Evolutionary conservation across 208 protist species (phyloP).

Genomic region (Wallacemonas sp.): DNA sequence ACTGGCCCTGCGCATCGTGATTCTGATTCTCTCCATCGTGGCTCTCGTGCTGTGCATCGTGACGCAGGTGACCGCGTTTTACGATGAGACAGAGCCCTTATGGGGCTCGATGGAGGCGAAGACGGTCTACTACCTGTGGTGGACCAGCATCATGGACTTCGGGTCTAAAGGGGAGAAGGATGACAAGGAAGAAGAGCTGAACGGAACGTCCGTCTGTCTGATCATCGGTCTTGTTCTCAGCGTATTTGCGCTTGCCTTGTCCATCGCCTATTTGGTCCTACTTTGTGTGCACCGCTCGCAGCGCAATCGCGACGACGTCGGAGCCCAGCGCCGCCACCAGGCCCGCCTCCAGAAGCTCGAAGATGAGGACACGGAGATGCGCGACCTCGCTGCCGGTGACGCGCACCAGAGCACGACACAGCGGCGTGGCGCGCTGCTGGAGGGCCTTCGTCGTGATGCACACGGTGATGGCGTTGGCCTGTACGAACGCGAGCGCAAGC

Average conservation of each 20-base stretch:
- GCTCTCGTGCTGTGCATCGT: slow-evolving; percentile 16
- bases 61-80: slow-evolving; percentile 1
- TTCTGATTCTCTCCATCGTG: not conserved
- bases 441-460: slow-evolving; percentile 1
- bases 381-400: not conserved
- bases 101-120: not conserved
- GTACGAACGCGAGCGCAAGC: slow-evolving; percentile 14
- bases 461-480: slow-evolving; percentile 3
- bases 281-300: slow-evolving; percentile 13
- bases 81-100: not conserved
- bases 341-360: slow-evolving; percentile 4
- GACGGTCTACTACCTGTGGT: slow-evolving; percentile 8
- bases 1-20: slow-evolving; percentile 1
- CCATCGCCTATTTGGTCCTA: not conserved
- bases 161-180: not conserved
- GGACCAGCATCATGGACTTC: not conserved
- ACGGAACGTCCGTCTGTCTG: not conserved
- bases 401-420: not conserved
- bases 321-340: not conserved
- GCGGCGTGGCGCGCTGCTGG: not conserved
- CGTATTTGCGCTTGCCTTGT: not conserved
- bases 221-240: slow-evolving; percentile 10
- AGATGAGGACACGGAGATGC: not conserved
- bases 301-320: slow-evolving; percentile 4
- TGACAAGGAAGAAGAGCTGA: not conserved